A percentile compares a stretch with the other conserved stretches of the same genome.
Evolutionary conservation across 2,329 filamentous ascomycete genomes (phyloP).

Genomic region (Ophiostoma novo-ulmi): DNA sequence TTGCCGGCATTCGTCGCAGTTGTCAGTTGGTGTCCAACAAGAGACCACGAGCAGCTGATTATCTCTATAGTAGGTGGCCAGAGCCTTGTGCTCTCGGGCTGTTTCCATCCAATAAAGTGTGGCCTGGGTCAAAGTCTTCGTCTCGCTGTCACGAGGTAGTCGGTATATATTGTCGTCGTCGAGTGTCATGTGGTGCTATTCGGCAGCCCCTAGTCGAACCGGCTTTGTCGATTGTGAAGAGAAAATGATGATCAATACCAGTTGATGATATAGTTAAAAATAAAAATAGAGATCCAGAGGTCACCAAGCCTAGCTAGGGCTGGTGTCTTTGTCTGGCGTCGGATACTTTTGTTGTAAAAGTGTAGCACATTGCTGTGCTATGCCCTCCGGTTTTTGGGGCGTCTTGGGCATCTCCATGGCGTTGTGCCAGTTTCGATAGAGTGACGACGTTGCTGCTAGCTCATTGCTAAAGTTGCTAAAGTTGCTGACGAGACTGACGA

Average conservation of each 20-base stretch:
- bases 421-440: background rate
- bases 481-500: background rate
- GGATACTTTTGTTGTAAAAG: slow-evolving; percentile 13
- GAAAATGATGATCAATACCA: background rate
- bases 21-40: background rate
- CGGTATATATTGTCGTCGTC: background rate
- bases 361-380: background rate
- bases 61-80: background rate
- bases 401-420: slow-evolving; percentile 14
- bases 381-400: slow-evolving; percentile 17
- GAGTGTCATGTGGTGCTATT: background rate
- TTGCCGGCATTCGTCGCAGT: background rate
- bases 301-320: background rate
- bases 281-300: background rate
- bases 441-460: background rate
- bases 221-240: background rate
- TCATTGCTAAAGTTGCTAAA: background rate
- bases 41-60: background rate
- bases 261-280: slow-evolving; percentile 3
- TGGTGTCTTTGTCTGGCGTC: background rate
- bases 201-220: background rate
- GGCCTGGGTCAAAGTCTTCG: background rate
- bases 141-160: background rate
- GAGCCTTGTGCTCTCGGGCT: background rate
- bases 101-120: background rate